Conservation (phyloP, 2,329 filamentous ascomycete species). For the Fusarium tjaetaba region DNA sequence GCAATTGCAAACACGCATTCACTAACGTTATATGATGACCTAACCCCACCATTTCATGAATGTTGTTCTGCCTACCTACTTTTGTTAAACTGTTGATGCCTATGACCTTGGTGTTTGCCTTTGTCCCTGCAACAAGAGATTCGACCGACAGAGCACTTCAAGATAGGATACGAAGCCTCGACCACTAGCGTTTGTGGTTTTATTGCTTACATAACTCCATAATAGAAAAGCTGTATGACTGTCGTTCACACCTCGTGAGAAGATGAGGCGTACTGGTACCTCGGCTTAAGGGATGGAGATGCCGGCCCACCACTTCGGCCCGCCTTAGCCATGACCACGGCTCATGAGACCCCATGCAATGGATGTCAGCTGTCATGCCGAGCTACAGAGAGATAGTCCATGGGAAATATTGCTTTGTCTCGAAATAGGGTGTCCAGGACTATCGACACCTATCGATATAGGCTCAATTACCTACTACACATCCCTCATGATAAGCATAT, state of each 20-base stretch:
- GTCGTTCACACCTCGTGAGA: background rate
- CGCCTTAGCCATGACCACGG: constrained; percentile 22
- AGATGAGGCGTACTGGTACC: constrained; percentile 2
- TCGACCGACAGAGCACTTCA: background rate
- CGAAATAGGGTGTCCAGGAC: background rate
- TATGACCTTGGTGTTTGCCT: background rate
- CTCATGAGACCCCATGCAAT: constrained; percentile 20
- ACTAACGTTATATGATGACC: background rate
- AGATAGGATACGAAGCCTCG: background rate
- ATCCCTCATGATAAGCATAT: background rate
- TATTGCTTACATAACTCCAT: background rate
- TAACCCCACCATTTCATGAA: background rate
- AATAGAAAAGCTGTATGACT: background rate
- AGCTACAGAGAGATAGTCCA: background rate
- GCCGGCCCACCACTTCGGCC: constrained; percentile 22
- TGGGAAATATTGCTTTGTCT: background rate
- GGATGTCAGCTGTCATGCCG: constrained; percentile 14
- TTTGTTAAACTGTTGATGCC: background rate
- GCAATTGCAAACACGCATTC: background rate
- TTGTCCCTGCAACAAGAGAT: background rate
- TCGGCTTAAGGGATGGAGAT: constrained; percentile 28
- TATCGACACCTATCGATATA: background rate
- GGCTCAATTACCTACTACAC: background rate
- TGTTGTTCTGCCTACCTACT: background rate
- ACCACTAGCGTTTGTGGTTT: background rate